Base-by-base conservation (phyloP, 2,329 filamentous ascomycete genomes). In the Colletotrichum eremochloae region DNA sequence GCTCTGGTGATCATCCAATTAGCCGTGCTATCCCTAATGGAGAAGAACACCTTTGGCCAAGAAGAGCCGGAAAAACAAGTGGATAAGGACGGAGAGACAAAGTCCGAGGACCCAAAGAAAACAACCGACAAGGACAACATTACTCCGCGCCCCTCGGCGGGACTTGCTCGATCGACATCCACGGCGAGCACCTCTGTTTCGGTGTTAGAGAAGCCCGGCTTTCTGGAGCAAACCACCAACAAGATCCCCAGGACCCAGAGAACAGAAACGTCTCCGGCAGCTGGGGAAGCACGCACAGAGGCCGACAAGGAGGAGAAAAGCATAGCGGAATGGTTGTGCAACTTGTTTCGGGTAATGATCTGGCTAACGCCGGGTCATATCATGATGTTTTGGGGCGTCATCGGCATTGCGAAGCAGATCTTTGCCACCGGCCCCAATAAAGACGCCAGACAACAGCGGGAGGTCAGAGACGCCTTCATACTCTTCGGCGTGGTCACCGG, bases 101-200 rank as follows among this genome's bases (percentile, higher is more conserved):
- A 2, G 3, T 1, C 14, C 1, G 33, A 24, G 6, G n/a, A 18
- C 3, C 8, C n/a, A 11, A 8, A 36, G 2, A 2, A 24, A 5
- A 40, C 8, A 14, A 12, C n/a, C 2, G 7, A 24, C 2, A 20
- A 52, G 9, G 3, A 52, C 33, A 20, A 12, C 0, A 4, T 18
- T 40, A 1, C 33, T 8, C 33, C 20, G 31, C 46, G 46, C 11
- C 60, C 46, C n/a, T 40, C 60, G 9, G 14, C 2, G 20, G 60
- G 52, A 12, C 50, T 46, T 31, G n/a, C 31, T 15, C n/a, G n/a
- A 29, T 52, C 60, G 14, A 38, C 20, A 1, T 20, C 60, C 8
- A 52, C 60, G 11, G 29, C n/a, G 2, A 52, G 46, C 33, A 40
- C 33, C n/a, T 14, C 24, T 20, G 33, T 40, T 12, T 40, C 60